Evolutionary conservation across 495 filamentous ascomycete species (phyloP), one percentile per base, ranked within the genome.

Genomic region (Bathelium albidoporum): DNA sequence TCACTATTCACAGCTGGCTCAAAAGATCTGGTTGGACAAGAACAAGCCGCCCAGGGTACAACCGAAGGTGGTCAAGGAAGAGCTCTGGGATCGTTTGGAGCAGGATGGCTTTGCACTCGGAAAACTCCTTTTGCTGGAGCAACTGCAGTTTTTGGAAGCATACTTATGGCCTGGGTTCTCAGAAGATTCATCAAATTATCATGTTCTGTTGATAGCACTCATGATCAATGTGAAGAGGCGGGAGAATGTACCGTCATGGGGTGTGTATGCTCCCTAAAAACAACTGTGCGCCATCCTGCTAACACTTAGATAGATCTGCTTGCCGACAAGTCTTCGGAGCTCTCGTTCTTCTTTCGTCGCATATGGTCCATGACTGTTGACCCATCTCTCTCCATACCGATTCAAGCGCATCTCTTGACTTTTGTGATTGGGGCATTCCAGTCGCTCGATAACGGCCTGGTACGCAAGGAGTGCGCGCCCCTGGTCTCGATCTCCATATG

Each of bases 81-180:
- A 93, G 67, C 86, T 99, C 45, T 99, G 94, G 90, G 91, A 94
- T 76, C 80, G 84, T 20, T 76, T 99, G 63, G 91, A 97, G 73
- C 83, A 85, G 66, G 86, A 90, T 59, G 79, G 78, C 49, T 97
- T 96, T 71, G 81, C 80, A n/a, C 83, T 83, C 71, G 87, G 82
- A 67, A 86, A 86, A 14, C 81, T 97, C 34, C 79, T 96, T 62
- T 82, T 88, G 7, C 79, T 99, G 66, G 94, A 99, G 76, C 90
- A 91, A 65, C 73, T 97, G 66, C 93, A 95, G 76, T 83, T 95
- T 44, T 75, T 99, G 62, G 94, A 99, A 70, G 91, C 89, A 72
- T 96, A 90, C 71, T 83, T 99, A 28, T 99, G 95, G 94, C 94
- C 93, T 26, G 88, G 88, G 58, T 99, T 93, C 72, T 83, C 81